These are phyloP conservation scores for Paramecium caudatum DNA, from an alignment of 73 alveolate genomes.

Conservation along the genomic window DNA sequence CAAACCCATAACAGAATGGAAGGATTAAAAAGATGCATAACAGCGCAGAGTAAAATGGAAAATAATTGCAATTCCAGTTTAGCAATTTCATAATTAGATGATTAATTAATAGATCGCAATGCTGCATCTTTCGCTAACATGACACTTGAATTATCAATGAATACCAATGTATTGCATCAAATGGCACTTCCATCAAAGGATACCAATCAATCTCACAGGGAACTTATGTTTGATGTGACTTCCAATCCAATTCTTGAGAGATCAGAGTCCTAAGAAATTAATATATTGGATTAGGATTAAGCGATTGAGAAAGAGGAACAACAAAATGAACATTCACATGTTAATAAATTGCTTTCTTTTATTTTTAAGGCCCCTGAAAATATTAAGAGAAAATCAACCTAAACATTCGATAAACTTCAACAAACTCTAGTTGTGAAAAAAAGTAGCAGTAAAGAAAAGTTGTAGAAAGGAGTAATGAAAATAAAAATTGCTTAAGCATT, in stretches of 20 bases:
- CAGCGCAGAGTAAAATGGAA: slow-evolving; percentile 11
- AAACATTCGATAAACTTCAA: too few relatives aligned
- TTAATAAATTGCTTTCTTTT: too few relatives aligned
- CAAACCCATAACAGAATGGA: neutral
- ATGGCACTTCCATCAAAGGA: slow-evolving; percentile 30
- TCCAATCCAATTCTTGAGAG: slow-evolving; percentile 17
- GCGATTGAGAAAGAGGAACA: too few relatives aligned
- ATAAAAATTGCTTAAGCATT: too few relatives aligned
- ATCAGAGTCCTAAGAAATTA: neutral
- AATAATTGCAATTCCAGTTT: slow-evolving; percentile 47
- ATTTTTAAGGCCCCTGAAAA: too few relatives aligned
- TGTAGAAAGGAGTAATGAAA: too few relatives aligned
- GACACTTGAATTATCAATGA: slow-evolving; percentile 50
- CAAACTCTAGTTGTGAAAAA: too few relatives aligned
- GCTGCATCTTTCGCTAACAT: slow-evolving; percentile 26
- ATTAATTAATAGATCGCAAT: slow-evolving; percentile 8
- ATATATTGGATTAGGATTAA: neutral
- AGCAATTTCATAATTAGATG: slow-evolving; percentile 9
- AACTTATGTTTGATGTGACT: slow-evolving; percentile 12
- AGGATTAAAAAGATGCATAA: neutral
- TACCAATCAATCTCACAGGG: neutral
- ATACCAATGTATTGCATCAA: slow-evolving; percentile 11
- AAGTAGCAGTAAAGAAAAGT: too few relatives aligned
- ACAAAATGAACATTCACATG: too few relatives aligned
- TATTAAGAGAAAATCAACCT: too few relatives aligned